These are phyloP conservation scores for Russula olivacea DNA, from an alignment of 768 basidiomycete genomes.

Conservation along the genomic window DNA sequence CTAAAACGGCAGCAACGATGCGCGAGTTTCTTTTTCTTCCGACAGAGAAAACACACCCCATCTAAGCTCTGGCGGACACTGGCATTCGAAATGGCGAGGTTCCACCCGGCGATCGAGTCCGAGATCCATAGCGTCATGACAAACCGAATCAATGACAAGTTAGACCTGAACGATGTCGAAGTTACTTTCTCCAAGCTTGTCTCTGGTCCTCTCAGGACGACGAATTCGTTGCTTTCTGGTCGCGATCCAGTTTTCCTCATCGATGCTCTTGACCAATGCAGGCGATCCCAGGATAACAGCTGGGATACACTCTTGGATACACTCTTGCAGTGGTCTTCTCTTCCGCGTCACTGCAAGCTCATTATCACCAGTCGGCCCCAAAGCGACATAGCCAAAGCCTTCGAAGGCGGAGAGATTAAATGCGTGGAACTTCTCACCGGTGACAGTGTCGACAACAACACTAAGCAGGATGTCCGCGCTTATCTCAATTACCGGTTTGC, in stretches of 20 bases:
- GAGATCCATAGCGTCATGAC: background rate
- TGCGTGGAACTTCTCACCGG: conserved; percentile 14
- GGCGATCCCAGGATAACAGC: background rate
- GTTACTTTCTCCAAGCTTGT: conserved; percentile 7
- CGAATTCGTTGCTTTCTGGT: background rate
- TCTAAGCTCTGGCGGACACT: conserved; percentile 7
- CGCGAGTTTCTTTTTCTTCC: conserved; percentile 11
- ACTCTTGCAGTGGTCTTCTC: conserved; percentile 4
- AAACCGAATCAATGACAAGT: background rate
- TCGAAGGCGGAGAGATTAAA: conserved; percentile 5
- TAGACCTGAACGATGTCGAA: background rate
- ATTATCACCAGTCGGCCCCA: conserved; percentile 15
- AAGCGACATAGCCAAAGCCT: conserved; percentile 11
- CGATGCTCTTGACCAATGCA: conserved; percentile 18
- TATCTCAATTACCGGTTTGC: conserved; percentile 15
- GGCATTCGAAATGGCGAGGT: conserved; percentile 19
- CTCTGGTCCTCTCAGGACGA: conserved; percentile 1
- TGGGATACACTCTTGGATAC: conserved; percentile 7
- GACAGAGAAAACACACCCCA: background rate
- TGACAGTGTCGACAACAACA: background rate
- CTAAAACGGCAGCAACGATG: conserved; percentile 14
- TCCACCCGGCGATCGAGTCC: conserved; percentile 15
- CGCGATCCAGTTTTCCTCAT: conserved; percentile 12
- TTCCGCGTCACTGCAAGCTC: conserved; percentile 20
- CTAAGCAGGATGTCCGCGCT: background rate